Percentiles rank a stretch among this genome's conserved stretches.
These are phyloP conservation scores for Hordeum marinum DNA, from an alignment of 176 grass and related monocot species.

Conservation along the genomic window DNA sequence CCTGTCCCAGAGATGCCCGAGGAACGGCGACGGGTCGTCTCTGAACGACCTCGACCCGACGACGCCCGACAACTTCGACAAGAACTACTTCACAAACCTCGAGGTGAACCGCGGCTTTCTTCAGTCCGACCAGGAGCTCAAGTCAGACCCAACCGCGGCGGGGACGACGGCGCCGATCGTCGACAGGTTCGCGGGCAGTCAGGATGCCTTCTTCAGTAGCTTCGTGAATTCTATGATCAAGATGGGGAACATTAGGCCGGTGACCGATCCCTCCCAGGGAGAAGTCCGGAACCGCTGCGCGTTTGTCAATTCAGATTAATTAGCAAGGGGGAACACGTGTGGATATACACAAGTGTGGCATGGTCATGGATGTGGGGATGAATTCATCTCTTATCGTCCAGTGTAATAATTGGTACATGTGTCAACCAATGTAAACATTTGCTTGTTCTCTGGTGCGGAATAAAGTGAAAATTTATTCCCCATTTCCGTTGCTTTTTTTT, in stretches of 20 bases:
- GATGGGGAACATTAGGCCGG: slow-evolving; percentile 54
- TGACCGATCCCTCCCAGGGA: slow-evolving; percentile 23
- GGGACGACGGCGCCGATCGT: slow-evolving; percentile 34
- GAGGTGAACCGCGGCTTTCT: slow-evolving; percentile 39
- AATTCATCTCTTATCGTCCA: background rate
- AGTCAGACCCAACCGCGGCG: slow-evolving; percentile 7
- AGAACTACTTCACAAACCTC: slow-evolving; percentile 60
- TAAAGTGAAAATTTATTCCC: background rate
- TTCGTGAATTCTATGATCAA: slow-evolving; percentile 59
- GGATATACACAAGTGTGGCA: background rate
- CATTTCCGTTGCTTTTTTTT: background rate
- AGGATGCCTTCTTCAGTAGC: slow-evolving; percentile 38
- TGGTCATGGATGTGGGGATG: background rate
- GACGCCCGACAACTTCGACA: slow-evolving; percentile 55
- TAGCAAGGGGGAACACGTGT: background rate
- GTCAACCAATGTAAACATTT: background rate
- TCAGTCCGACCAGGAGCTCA: slow-evolving; percentile 59
- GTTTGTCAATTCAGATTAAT: background rate
- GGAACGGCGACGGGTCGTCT: background rate
- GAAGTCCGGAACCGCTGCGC: slow-evolving; percentile 45
- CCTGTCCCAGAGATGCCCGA: slow-evolving; percentile 36
- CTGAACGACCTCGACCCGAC: slow-evolving; percentile 62
- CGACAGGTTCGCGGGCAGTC: slow-evolving; percentile 40
- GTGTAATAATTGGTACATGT: background rate
- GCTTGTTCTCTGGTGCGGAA: background rate